Percentiles rank a stretch among this genome's conserved stretches.
Conservation (phyloP, 257 asterid genomes). For the Solanum commersonii region DNA sequence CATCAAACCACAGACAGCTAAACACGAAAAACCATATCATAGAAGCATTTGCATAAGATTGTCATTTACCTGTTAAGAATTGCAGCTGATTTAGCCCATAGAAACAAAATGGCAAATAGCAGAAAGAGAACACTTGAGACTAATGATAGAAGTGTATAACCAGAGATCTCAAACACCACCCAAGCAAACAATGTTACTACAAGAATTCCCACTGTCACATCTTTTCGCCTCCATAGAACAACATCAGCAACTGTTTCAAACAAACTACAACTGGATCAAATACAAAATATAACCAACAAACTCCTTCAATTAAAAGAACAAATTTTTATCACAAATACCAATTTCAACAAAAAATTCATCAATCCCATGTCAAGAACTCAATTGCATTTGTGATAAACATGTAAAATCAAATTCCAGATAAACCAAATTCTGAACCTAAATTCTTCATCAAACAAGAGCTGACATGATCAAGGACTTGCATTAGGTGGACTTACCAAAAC, state of each 20-base stretch:
- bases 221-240: slow-evolving; percentile 60
- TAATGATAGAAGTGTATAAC: slow-evolving; percentile 58
- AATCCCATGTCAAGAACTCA: slow-evolving; percentile 2
- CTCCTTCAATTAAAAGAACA: not conserved
- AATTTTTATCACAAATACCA: not conserved
- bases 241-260: slow-evolving; percentile 72
- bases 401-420: not conserved
- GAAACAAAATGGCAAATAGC: slow-evolving; percentile 62
- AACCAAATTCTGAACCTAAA: not conserved
- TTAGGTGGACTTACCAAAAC: slow-evolving; percentile 46
- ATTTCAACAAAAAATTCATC: not conserved
- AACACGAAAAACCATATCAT: not conserved
- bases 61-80: slow-evolving; percentile 57
- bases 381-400: not conserved
- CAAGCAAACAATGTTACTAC: slow-evolving; percentile 50
- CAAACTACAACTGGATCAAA: not conserved
- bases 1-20: not conserved
- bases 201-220: slow-evolving; percentile 43
- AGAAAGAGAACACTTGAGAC: slow-evolving; percentile 70
- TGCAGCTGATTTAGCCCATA: slow-evolving; percentile 92
- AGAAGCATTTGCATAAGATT: not conserved
- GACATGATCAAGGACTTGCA: not conserved
- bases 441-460: not conserved
- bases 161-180: slow-evolving; percentile 82
- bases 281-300: not conserved